Evolutionary conservation across 2,329 filamentous ascomycete species (phyloP).

Genomic region (Shiraia bambusicola): DNA sequence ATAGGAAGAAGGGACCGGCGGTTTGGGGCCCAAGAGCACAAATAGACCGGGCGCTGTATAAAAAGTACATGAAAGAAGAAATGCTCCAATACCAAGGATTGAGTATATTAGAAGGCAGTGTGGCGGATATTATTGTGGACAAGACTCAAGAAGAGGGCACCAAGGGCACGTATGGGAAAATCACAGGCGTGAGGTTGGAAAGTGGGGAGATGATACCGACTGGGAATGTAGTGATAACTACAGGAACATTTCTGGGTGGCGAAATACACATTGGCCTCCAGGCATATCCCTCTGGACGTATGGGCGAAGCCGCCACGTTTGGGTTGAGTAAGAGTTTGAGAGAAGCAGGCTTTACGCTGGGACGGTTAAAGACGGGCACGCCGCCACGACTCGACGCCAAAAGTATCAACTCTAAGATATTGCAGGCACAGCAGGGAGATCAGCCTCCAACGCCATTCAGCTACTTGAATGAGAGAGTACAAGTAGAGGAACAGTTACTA

Average conservation of each 20-base stretch:
- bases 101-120: slow-evolving; percentile 79
- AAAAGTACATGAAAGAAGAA: slow-evolving; percentile 87
- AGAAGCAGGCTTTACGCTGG: slow-evolving; percentile 85
- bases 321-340: slow-evolving; percentile 87
- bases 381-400: slow-evolving; percentile 81
- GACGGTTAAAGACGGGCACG: slow-evolving; percentile 92
- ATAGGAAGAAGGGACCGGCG: slow-evolving; percentile 85
- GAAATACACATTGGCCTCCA: slow-evolving; percentile 95
- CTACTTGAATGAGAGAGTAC: slow-evolving; percentile 77
- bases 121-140: slow-evolving; percentile 84
- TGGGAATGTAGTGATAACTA: slow-evolving; percentile 86
- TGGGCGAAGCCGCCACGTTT: slow-evolving; percentile 91
- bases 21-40: slow-evolving; percentile 97
- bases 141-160: slow-evolving; percentile 52
- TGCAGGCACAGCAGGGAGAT: slow-evolving; percentile 78
- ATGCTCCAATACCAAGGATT: slow-evolving; percentile 76
- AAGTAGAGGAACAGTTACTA: slow-evolving; percentile 78
- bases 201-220: slow-evolving; percentile 82
- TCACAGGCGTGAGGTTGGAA: slow-evolving; percentile 82
- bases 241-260: slow-evolving; percentile 90
- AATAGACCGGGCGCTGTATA: slow-evolving; percentile 88
- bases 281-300: slow-evolving; percentile 80
- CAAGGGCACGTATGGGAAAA: slow-evolving; percentile 63
- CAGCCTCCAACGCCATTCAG: slow-evolving; percentile 87
- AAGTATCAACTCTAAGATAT: slow-evolving; percentile 73